phyloP scores from a whole-genome alignment of 352 stramenopile genomes.

The Phytophthora niederhauseri region DNA sequence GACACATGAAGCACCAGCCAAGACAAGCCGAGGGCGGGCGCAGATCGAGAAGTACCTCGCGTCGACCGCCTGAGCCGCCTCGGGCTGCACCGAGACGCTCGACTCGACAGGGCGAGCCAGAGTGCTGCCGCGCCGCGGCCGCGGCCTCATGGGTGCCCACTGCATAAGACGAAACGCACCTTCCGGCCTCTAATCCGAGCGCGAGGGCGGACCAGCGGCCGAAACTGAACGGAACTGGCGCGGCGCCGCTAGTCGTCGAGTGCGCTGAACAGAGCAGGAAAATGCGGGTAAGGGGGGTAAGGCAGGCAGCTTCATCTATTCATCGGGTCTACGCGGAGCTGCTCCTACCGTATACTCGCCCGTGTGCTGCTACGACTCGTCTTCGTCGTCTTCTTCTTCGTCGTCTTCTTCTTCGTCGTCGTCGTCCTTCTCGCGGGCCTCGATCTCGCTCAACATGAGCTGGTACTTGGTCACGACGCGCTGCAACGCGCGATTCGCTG shows the following conservation, averaged over 20 bases:
- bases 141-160: background rate
- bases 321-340: constrained; percentile 6
- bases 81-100: constrained; percentile 6
- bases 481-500: constrained; percentile 79
- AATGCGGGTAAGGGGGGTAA: constrained; percentile 2
- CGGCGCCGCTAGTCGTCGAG: constrained; percentile 10
- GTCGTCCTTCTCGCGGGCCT: constrained; percentile 43
- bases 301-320: constrained; percentile 12
- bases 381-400: constrained; percentile 20
- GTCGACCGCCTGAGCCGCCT: constrained; percentile 4
- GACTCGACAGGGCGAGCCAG: constrained; percentile 8
- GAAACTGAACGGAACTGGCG: constrained; percentile 21
- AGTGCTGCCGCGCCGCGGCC: background rate
- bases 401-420: constrained; percentile 26
- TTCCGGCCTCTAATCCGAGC: constrained; percentile 7
- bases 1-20: constrained; percentile 8
- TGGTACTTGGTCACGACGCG: constrained; percentile 86
- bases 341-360: constrained; percentile 19
- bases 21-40: constrained; percentile 6
- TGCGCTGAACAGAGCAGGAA: constrained; percentile 25
- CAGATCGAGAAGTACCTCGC: constrained; percentile 28
- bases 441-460: constrained; percentile 81
- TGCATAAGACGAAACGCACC: constrained; percentile 19
- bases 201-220: constrained; percentile 9
- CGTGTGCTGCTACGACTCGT: constrained; percentile 7